phyloP scores from a whole-genome alignment of 495 filamentous ascomycete genomes.

The Neurospora sp. region DNA sequence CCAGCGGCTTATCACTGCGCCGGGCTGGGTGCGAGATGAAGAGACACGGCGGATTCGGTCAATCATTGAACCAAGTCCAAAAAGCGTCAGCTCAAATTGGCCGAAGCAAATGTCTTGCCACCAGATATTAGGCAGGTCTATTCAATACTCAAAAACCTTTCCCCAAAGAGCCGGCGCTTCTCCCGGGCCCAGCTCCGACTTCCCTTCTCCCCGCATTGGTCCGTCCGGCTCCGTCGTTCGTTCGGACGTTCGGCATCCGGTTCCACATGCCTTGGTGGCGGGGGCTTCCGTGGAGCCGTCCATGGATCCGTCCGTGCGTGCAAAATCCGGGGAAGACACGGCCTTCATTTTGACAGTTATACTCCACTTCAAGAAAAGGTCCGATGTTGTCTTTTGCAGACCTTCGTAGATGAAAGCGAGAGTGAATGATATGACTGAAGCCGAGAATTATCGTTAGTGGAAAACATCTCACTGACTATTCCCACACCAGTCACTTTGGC shows the following conservation, averaged over 20 bases:
- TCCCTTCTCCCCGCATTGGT: not conserved
- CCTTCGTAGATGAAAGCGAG: not conserved
- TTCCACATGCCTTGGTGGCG: not conserved
- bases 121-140: not conserved
- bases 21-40: not conserved
- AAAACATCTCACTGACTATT: not conserved
- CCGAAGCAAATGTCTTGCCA: not conserved
- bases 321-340: not conserved
- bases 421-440: not conserved
- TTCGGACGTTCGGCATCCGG: not conserved
- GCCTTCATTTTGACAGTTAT: not conserved
- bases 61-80: not conserved
- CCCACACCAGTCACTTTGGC: not conserved
- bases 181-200: not conserved
- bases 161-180: not conserved
- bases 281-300: not conserved
- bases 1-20: not conserved
- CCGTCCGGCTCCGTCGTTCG: not conserved
- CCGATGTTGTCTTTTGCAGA: not conserved
- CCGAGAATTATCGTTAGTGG: not conserved
- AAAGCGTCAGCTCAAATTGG: not conserved
- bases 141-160: not conserved
- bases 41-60: not conserved
- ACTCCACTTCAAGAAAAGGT: not conserved
- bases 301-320: not conserved